Percentiles rank a stretch among this genome's conserved stretches.
These are phyloP conservation scores for Phyllosticta citrichinensis DNA, from an alignment of 2,329 filamentous ascomycete species.

Conservation along the genomic window DNA sequence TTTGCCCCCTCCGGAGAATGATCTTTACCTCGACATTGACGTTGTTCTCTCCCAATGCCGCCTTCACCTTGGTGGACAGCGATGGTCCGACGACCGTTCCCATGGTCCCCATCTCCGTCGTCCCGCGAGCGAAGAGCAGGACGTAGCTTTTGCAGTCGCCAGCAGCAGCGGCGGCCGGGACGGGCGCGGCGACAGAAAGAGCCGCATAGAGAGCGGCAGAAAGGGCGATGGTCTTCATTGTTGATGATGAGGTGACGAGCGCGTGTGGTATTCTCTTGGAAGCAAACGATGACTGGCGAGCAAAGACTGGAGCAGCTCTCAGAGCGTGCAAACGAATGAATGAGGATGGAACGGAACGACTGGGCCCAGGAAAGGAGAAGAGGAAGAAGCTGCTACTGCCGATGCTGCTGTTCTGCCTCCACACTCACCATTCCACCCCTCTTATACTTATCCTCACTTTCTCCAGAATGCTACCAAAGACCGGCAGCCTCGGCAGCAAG, in stretches of 20 bases:
- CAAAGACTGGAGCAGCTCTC: background rate
- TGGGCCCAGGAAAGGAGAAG: background rate
- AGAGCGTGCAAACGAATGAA: background rate
- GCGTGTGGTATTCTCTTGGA: background rate
- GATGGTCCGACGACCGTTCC: slow-evolving; percentile 41
- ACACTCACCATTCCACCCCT: background rate
- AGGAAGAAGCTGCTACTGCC: background rate
- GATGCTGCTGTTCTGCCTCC: background rate
- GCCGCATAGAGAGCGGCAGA: background rate
- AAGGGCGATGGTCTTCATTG: background rate
- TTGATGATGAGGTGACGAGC: background rate
- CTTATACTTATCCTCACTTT: background rate
- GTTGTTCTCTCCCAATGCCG: slow-evolving; percentile 28
- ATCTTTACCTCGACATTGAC: slow-evolving; percentile 29
- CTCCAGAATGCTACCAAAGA: background rate
- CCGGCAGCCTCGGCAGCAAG: background rate
- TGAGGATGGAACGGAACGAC: background rate
- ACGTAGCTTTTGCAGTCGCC: slow-evolving; percentile 21
- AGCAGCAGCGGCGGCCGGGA: background rate
- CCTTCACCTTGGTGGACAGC: slow-evolving; percentile 38
- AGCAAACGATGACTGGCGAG: background rate
- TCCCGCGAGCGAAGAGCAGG: slow-evolving; percentile 48
- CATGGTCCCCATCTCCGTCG: slow-evolving; percentile 44
- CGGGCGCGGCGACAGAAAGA: background rate
- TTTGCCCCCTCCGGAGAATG: background rate